A percentile compares a stretch with the other conserved stretches of the same genome.
phyloP scores from a whole-genome alignment of 2,329 filamentous ascomycete species.

The Fusarium sp. region DNA sequence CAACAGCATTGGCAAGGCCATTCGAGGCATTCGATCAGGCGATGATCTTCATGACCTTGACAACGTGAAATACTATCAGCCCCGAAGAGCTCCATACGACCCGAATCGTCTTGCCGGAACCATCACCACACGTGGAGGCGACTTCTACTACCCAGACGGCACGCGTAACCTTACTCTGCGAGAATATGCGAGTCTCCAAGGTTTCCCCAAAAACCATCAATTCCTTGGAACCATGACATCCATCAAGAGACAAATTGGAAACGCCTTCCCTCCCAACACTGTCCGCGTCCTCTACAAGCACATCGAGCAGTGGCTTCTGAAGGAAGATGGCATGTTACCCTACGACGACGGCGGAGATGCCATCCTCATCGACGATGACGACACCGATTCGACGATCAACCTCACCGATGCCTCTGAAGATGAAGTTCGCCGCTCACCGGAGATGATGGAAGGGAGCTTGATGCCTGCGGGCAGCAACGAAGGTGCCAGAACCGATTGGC shows the following conservation, averaged over 20 bases:
- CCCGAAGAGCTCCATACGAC: conserved; percentile 56
- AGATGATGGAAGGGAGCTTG: conserved; percentile 41
- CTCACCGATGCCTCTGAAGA: conserved; percentile 9
- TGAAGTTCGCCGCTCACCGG: conserved; percentile 25
- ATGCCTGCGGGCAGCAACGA: conserved; percentile 5
- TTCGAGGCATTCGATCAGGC: conserved; percentile 49
- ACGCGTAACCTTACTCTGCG: conserved; percentile 71
- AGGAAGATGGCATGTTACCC: conserved; percentile 53
- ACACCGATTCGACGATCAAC: conserved; percentile 30
- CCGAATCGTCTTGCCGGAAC: conserved; percentile 63
- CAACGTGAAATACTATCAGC: conserved; percentile 42
- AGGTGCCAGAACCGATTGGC: background rate
- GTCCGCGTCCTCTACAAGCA: conserved; percentile 64
- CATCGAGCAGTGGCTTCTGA: conserved; percentile 59
- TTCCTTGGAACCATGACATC: conserved; percentile 61
- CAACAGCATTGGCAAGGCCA: conserved; percentile 58
- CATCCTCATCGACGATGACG: conserved; percentile 42
- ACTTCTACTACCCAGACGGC: conserved; percentile 75
- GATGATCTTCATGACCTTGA: conserved; percentile 57
- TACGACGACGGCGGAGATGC: conserved; percentile 35
- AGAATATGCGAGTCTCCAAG: conserved; percentile 77
- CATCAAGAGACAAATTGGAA: conserved; percentile 77
- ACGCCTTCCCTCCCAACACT: conserved; percentile 77
- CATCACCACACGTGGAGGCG: conserved; percentile 73
- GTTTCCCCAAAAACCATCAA: conserved; percentile 71